These are phyloP conservation scores for Neopestalotiopsis sp. DNA, from an alignment of 2,329 filamentous ascomycete genomes.

Conservation along the genomic window DNA sequence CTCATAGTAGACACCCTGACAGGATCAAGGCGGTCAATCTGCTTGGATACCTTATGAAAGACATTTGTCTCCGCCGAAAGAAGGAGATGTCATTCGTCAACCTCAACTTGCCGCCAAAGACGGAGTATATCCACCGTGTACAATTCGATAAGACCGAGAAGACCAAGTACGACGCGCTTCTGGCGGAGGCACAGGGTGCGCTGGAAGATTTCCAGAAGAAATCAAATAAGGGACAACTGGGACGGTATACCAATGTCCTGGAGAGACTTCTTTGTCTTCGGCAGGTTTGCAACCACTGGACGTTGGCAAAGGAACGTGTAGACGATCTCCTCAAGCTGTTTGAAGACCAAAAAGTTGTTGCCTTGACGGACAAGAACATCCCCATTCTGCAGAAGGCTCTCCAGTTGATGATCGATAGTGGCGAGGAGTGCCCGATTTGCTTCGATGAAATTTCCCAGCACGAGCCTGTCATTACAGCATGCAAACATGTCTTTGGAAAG, in stretches of 20 bases:
- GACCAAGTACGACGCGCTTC: conserved; percentile 77
- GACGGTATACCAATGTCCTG: conserved; percentile 75
- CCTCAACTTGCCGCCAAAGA: conserved; percentile 76
- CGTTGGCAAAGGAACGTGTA: conserved; percentile 77
- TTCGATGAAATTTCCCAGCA: conserved; percentile 67
- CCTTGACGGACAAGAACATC: conserved; percentile 74
- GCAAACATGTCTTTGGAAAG: conserved; percentile 80
- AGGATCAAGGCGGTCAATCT: conserved; percentile 55
- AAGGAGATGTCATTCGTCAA: conserved; percentile 92
- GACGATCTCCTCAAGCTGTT: conserved; percentile 73
- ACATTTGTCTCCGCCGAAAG: conserved; percentile 79
- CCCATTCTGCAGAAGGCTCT: conserved; percentile 76
- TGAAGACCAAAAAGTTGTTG: conserved; percentile 70
- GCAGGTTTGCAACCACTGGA: conserved; percentile 90
- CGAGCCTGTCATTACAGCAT: conserved; percentile 81
- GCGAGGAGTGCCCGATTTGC: conserved; percentile 85
- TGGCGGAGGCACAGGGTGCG: conserved; percentile 76
- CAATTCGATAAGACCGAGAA: conserved; percentile 76
- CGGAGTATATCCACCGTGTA: conserved; percentile 78
- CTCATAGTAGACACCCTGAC: conserved; percentile 17
- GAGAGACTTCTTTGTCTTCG: conserved; percentile 83
- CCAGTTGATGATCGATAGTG: conserved; percentile 76
- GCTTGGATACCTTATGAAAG: conserved; percentile 79
- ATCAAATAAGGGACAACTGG: conserved; percentile 47
- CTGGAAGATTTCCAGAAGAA: conserved; percentile 63